Evolutionary conservation across 2,329 filamentous ascomycete genomes (phyloP), one percentile per base, ranked within the genome.

Genomic region (Pseudopyrenochaeta lycopersici): DNA sequence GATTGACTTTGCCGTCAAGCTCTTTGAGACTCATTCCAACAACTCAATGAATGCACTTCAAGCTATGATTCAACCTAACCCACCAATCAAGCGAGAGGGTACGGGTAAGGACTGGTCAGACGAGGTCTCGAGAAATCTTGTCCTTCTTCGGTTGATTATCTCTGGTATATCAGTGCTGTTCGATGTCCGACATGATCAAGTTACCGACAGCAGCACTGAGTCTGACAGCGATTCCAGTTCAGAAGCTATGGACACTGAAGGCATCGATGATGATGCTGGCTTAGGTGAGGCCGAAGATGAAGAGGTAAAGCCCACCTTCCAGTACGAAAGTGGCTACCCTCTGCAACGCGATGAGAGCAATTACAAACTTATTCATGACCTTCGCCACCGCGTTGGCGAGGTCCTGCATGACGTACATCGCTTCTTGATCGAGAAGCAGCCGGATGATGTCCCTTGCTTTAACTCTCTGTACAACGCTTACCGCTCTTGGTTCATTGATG

Each of bases 31-130:
- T 1, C 93, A 98, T 75, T 89, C 90, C 5, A 86, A 86, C 51
- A 88, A 86, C 35, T 93, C 94, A 1, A 84, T 94, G 55, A 81
- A 88, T 52, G 87, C 91, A 56, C 79, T 99, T 11, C 85, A 86
- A 58, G 85, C 88, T 7, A 83, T 99, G n/a, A 96, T 92, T 70
- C 88, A 90, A 57, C 88, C 91, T 40, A 85, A 89, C 31, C 89
- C 92, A 1, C 89, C 88, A 2, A 89, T 98, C 47, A 96, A 92
- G 75, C 86, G 94, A 51, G 94, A 93, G 63, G 95, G 95, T 32
- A 97, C 94, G 73, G 96, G 96, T 64, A 99, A 98, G 76, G 94
- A 97, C 67, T 99, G 95, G 95, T 97, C 94, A 0, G 95, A 99
- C 73, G 96, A 99, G 73, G 89, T 98, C 23, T 94, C 92, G 1